Base-by-base conservation (phyloP, 306 rosid genomes). In the Lablab purpureus region DNA sequence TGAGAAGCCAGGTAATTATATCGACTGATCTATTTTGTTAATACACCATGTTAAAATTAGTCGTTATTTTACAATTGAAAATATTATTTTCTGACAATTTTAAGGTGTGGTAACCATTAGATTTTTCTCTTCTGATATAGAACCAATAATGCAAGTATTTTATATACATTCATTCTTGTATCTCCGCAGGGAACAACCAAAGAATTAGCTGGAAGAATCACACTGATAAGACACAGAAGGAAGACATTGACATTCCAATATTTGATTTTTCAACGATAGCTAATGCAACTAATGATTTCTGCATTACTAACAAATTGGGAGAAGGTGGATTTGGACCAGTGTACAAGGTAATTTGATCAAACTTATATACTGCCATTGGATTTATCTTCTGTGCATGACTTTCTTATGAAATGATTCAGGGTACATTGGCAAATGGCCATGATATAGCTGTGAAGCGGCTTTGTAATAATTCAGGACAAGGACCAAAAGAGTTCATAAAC, bases 381-480 rank as follows among this genome's bases (percentile, higher is more conserved):
- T 43, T 62, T 54, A 45, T 72, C 54, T 78, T 74, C 47, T 45
- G 18, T 75, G 52, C 15, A 55, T 23, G 79, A 74, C 32, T 27
- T 58, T 41, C n/a, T 2, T 27, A 68, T 67, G 62, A 52, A n/a
- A 56, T 69, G 74, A 60, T 63, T 70, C 84, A 90, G 96, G 97
- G 96, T 32, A 83, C 49, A 11, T 83, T 92, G 13, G 43, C 17
- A 67, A 72, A 82, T 76, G 90, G 85, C 17, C 80, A 80, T 63
- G 89, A 87, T 51, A 70, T 90, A 50, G 97, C 97, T 1, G 92
- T 90, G 28, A 92, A 92, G 78, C 63, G 93, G 34, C 92, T 89
- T 41, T 75, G 91, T 43, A 78, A 25, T 5, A 41, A 78, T 7
- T 87, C 91, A 0, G 88, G 90, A 47, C 97, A 92, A 85, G 93